Percentiles rank a stretch among this genome's conserved stretches.
These are phyloP conservation scores for Selaginella moellendorffii DNA, from an alignment of 75 land plant species.

Conservation along the genomic window DNA sequence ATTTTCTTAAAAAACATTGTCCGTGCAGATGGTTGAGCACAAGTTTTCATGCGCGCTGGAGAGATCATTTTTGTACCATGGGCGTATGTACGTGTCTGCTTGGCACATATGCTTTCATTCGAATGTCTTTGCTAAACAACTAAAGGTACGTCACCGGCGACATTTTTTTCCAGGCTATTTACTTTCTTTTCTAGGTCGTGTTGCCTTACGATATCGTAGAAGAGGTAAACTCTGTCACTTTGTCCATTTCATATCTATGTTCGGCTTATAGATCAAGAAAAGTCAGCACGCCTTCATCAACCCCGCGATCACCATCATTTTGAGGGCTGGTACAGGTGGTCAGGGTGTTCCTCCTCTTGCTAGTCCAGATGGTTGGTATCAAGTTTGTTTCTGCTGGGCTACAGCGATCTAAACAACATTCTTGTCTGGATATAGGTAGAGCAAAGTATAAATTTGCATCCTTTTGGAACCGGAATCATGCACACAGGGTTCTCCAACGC, in stretches of 20 bases:
- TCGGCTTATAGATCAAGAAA: slow-evolving; percentile 50
- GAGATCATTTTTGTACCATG: slow-evolving; percentile 96
- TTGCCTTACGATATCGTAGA: slow-evolving; percentile 85
- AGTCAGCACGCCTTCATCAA: slow-evolving; percentile 96
- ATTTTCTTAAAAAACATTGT: background rate
- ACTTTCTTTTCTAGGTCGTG: slow-evolving; percentile 40
- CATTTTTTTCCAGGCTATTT: background rate
- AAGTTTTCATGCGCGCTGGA: slow-evolving; percentile 97
- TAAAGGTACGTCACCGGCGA: slow-evolving; percentile 54
- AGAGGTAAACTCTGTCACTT: slow-evolving; percentile 44
- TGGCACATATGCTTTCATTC: slow-evolving; percentile 99
- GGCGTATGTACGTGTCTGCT: slow-evolving; percentile 95
- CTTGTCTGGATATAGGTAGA: slow-evolving; percentile 40
- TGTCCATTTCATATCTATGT: background rate
- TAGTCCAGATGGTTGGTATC: slow-evolving; percentile 96
- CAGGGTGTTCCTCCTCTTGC: slow-evolving; percentile 98
- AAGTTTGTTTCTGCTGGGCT: too few species aligned
- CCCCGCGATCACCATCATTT: slow-evolving; percentile 86
- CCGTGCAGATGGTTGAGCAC: slow-evolving; percentile 65
- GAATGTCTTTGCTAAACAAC: slow-evolving; percentile 96
- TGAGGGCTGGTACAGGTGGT: slow-evolving; percentile 92
- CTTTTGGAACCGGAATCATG: slow-evolving; percentile 98
- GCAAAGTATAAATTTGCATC: slow-evolving; percentile 98
- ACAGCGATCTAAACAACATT: background rate
- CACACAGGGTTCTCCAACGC: slow-evolving; percentile 53